A percentile compares a stretch with the other conserved stretches of the same genome.
phyloP scores from a whole-genome alignment of 257 asterid species.

The Solanum pimpinellifolium region DNA sequence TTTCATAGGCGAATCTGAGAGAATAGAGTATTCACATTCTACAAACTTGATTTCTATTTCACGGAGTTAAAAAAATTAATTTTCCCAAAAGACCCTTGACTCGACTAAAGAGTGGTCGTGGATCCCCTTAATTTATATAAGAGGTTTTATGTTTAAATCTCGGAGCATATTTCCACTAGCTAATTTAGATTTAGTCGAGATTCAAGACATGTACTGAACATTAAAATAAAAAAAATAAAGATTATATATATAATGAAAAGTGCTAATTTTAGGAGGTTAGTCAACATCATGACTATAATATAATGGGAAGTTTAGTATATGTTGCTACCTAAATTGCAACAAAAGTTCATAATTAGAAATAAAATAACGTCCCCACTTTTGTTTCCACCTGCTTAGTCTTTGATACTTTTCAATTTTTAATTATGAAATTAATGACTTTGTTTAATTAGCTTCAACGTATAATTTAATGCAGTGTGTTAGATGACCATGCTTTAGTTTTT shows the following conservation, averaged over 20 bases:
- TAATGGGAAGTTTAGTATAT: neutral
- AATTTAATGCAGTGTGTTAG: neutral
- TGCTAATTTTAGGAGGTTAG: constrained; percentile 1
- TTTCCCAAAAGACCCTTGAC: neutral
- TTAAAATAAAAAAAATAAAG: neutral
- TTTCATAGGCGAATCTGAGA: fast-evolving
- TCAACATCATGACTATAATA: constrained; percentile 13
- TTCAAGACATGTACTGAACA: neutral
- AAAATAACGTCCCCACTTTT: neutral
- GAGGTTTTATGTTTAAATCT: neutral
- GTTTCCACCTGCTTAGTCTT: neutral
- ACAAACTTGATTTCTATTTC: neutral
- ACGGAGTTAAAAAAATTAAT: fast-evolving
- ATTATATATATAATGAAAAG: neutral
- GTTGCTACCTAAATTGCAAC: constrained; percentile 24
- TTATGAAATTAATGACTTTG: neutral
- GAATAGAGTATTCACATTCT: no score
- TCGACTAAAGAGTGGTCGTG: fast-evolving
- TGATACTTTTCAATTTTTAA: neutral
- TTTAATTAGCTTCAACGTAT: neutral
- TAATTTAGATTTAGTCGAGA: neutral
- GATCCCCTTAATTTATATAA: neutral
- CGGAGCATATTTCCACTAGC: neutral
- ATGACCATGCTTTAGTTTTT: neutral
- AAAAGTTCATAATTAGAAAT: neutral